phyloP scores from a whole-genome alignment of 2,329 filamentous ascomycete species.

The Zymoseptoria pseudotritici region DNA sequence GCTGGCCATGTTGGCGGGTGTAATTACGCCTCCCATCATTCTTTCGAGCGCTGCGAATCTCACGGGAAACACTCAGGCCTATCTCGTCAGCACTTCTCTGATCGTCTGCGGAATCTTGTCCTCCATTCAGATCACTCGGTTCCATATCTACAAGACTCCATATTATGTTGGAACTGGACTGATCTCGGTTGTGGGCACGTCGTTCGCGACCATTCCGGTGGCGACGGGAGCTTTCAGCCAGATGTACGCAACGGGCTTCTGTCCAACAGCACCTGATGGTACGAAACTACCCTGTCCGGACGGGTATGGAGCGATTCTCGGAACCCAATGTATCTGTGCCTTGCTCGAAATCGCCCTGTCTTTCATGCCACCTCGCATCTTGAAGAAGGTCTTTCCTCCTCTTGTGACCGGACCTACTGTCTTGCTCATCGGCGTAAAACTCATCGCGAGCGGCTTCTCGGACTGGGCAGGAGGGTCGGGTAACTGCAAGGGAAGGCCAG shows the following conservation, averaged over 20 bases:
- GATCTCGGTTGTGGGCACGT: conserved; percentile 71
- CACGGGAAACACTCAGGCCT: conserved; percentile 54
- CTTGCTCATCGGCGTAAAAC: conserved; percentile 63
- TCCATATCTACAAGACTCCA: conserved; percentile 63
- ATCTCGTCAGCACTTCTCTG: conserved; percentile 65
- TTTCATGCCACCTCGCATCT: conserved; percentile 59
- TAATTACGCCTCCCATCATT: conserved; percentile 74
- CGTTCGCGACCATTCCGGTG: conserved; percentile 68
- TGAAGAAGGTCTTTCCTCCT: conserved; percentile 66
- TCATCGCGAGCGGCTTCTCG: conserved; percentile 65
- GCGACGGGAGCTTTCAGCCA: conserved; percentile 64
- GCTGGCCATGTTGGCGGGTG: conserved; percentile 59
- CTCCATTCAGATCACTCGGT: conserved; percentile 67
- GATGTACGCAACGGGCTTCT: conserved; percentile 70
- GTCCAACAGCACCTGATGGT: conserved; percentile 53
- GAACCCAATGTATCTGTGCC: conserved; percentile 48
- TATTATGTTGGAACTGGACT: conserved; percentile 74
- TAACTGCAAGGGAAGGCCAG: conserved; percentile 40
- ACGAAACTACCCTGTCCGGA: conserved; percentile 65
- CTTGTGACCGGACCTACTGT: conserved; percentile 65
- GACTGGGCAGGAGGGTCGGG: conserved; percentile 73
- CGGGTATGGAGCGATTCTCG: conserved; percentile 68
- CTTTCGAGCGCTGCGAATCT: conserved; percentile 62
- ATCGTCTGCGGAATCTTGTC: conserved; percentile 74
- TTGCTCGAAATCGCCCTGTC: conserved; percentile 64